Evolutionary conservation across 345 rosid genomes (phyloP).

Genomic region (Murraya koenigii): DNA sequence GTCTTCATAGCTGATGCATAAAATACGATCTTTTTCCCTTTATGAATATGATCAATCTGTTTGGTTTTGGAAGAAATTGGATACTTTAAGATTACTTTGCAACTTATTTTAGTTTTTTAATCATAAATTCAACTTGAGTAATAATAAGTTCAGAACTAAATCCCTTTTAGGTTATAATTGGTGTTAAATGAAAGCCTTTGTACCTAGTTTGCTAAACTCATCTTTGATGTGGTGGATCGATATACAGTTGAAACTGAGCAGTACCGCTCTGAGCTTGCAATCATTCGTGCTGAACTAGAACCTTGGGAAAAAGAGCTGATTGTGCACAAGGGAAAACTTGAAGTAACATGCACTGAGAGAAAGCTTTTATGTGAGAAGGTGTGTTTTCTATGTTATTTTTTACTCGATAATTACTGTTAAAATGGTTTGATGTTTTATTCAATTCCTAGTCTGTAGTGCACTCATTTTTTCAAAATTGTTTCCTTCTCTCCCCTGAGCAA

Average conservation of each 20-base stretch:
- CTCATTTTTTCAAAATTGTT: background rate
- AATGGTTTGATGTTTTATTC: background rate
- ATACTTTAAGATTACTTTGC: background rate
- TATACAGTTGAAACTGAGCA: slow-evolving; percentile 81
- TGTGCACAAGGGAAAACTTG: slow-evolving; percentile 86
- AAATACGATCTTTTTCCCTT: background rate
- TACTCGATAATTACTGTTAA: background rate
- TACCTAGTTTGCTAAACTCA: slow-evolving; percentile 3
- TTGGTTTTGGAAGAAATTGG: background rate
- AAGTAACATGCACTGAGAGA: slow-evolving; percentile 78
- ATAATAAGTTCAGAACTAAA: background rate
- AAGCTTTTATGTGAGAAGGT: slow-evolving; percentile 87
- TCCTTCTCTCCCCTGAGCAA: background rate
- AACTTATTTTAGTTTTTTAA: background rate
- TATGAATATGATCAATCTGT: background rate
- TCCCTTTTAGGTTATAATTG: background rate
- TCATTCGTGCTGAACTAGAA: slow-evolving; percentile 79
- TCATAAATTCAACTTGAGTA: background rate
- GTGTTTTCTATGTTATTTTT: slow-evolving; percentile 15
- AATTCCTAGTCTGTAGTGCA: background rate
- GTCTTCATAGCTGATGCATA: background rate
- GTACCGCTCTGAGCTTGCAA: slow-evolving; percentile 72
- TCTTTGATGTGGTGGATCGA: slow-evolving; percentile 23
- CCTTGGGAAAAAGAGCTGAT: slow-evolving; percentile 93
- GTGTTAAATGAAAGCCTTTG: background rate